Evolutionary conservation across 1,284 basidiomycete species (phyloP).

Genomic region (Leccinum solheimii): DNA sequence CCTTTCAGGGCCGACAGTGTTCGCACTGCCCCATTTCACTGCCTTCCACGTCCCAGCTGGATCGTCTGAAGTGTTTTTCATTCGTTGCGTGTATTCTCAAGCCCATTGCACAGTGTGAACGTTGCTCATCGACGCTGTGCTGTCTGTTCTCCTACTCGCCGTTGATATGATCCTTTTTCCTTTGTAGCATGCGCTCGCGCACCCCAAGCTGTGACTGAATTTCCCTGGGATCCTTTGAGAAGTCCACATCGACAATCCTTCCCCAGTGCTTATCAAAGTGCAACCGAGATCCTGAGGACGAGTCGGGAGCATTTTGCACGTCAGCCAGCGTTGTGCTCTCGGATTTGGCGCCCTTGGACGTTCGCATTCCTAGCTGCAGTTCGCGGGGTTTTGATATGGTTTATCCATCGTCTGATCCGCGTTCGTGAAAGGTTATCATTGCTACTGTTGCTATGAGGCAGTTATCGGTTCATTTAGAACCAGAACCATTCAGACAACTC

Average conservation of each 20-base stretch:
- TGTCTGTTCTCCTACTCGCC: too few relatives aligned
- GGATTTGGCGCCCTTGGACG: constrained; percentile 52
- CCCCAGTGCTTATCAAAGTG: constrained; percentile 44
- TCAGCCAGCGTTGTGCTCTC: constrained; percentile 41
- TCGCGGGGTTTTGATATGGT: constrained; percentile 13
- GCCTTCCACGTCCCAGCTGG: too few relatives aligned
- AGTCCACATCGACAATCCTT: constrained; percentile 46
- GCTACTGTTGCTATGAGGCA: constrained; percentile 46
- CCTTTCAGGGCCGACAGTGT: too few relatives aligned
- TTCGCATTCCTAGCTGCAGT: constrained; percentile 49
- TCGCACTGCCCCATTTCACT: too few relatives aligned
- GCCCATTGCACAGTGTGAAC: too few relatives aligned
- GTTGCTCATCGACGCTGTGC: too few relatives aligned
- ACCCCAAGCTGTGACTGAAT: constrained; percentile 41
- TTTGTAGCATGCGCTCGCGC: too few relatives aligned
- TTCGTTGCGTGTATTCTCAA: too few relatives aligned
- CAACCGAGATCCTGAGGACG: constrained; percentile 41
- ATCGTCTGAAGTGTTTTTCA: too few relatives aligned
- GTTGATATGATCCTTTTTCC: too few relatives aligned
- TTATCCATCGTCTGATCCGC: constrained; percentile 1
- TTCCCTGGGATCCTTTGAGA: constrained; percentile 41
- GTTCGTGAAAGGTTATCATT: constrained; percentile 40
- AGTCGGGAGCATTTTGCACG: constrained; percentile 40
- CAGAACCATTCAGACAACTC: constrained; percentile 43
- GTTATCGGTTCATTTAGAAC: constrained; percentile 39